Base-by-base conservation (phyloP, 495 filamentous ascomycete species). In the Talaromyces thailandensis region DNA sequence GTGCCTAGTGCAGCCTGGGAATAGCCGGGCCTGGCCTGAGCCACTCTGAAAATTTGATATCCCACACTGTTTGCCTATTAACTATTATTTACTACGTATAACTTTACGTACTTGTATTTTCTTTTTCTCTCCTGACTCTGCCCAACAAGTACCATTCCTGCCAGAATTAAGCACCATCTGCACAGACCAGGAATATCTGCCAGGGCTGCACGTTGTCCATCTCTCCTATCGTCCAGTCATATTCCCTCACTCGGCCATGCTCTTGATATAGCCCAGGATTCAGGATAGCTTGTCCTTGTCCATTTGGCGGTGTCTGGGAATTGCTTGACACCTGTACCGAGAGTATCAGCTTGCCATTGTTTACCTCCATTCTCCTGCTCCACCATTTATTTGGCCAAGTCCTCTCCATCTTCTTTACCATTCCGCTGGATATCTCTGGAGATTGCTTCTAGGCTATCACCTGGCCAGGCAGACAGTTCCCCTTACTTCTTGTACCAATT, bases 401-500 rank as follows among this genome's bases (percentile, higher is more conserved):
- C 21, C 56, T 31, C 53, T 28, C 56, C 11, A 58, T 23, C 29
- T 35, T 21, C 29, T 35, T 58, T 48, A 23, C 43, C 43, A 53
- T 53, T 53, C 50, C 50, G 24, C 23, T 48, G 43, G 43, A 48
- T 48, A 48, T 48, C 43, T 21, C 43, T 18, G 21, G n/a, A n/a
- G n/a, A 21, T 3, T 21, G 6, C 43, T 48, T 18, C 43, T 21
- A 48, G 24, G 21, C 23, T 53, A 18, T 26, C 25, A 21, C 55
- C 21, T 21, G 26, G 55, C 26, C 29, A 23, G 5, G 29, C 18
- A 57, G 29, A 57, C 14, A 57, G 35, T 3, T 31, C 29, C 40
- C 59, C 59, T 61, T 61, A 61, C 59, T 61, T 61, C 26, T 52
- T 21, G 0, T 23, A 28, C 14, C 52, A 61, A 61, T 61, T 61